A percentile compares a stretch with the other conserved stretches of the same genome.
Conservation (phyloP, 768 basidiomycete species). For the Pleurotus cornucopiae region DNA sequence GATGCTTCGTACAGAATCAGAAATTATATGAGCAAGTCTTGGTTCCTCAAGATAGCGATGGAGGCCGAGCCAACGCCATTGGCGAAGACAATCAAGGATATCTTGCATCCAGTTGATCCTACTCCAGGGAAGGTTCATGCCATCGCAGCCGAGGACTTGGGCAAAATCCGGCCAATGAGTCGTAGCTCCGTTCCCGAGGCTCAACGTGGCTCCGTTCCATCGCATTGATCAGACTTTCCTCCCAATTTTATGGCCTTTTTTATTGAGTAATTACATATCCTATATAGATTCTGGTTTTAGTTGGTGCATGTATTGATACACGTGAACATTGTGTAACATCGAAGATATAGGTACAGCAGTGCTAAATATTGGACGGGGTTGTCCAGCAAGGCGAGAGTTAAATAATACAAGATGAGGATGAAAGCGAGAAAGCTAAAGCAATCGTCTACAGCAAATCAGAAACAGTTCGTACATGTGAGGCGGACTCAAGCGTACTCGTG, state of each 20-base stretch:
- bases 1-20: constrained; percentile 52
- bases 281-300: not conserved
- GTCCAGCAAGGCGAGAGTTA: too few species aligned
- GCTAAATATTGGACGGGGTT: too few species aligned
- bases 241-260: too few species aligned
- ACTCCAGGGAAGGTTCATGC: not conserved
- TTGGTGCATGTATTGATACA: not conserved
- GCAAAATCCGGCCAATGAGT: not conserved
- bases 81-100: constrained; percentile 40
- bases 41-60: constrained; percentile 77
- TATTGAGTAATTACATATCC: not conserved
- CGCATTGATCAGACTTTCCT: not conserved
- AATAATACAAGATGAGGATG: too few species aligned
- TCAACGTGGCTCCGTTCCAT: not conserved
- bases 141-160: not conserved
- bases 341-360: too few species aligned
- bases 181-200: constrained; percentile 1
- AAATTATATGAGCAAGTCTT: constrained; percentile 92
- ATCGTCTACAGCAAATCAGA: not conserved
- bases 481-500: too few species aligned
- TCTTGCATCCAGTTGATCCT: constrained; percentile 18
- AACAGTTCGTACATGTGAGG: too few species aligned
- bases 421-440: not conserved
- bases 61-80: constrained; percentile 50
- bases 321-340: not conserved